Evolutionary conservation across 2,329 filamentous ascomycete genomes (phyloP), one percentile per base, ranked within the genome.

Genomic region (Acarospora socialis): DNA sequence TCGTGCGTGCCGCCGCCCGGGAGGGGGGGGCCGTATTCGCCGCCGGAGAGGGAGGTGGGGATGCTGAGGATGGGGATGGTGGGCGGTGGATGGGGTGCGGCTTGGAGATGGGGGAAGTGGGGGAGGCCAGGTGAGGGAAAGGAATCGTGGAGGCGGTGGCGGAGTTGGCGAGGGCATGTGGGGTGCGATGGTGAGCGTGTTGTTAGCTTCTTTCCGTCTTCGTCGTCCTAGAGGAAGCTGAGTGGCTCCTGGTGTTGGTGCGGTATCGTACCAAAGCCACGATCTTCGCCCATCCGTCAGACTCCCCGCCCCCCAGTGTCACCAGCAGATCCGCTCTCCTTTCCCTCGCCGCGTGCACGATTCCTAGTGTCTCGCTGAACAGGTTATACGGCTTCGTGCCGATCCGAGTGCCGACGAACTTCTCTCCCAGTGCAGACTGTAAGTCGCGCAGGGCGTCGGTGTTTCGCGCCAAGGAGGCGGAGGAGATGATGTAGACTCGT

Each of bases 261-360:
- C 3, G 17, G 8, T 18, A 8, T 36, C 41, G 30, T 37, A 61
- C 65, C 14, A 68, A 49, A 3, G 59, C 51, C 16, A 66, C 51
- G 1, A 72, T 52, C 45, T 73, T 73, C 0, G 66, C 66, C 0
- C 54, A 66, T 43, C 73, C 68, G 0, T 65, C 70, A n/a, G 72
- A 44, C 28, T 61, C 68, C 0, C 69, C 67, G 1, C 57, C 68
- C 3, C 70, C 68, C 2, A 73, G 46, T 0, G 68, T 72, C 7
- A 73, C 46, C 4, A 73, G 44, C 23, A 64, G 55, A 49, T 73
- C 68, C 0, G 57, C 57, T 3, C 56, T 33, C 5, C 43, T 43
- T 0, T 42, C 38, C 4, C 51, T 44, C 2, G 56, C 55, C 14
- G 68, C 61, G 1, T 51, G 42, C 1, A 59, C 52, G 16, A 68